These are phyloP conservation scores for Fusarium scirpi DNA, from an alignment of 2,329 filamentous ascomycete genomes.

Conservation along the genomic window DNA sequence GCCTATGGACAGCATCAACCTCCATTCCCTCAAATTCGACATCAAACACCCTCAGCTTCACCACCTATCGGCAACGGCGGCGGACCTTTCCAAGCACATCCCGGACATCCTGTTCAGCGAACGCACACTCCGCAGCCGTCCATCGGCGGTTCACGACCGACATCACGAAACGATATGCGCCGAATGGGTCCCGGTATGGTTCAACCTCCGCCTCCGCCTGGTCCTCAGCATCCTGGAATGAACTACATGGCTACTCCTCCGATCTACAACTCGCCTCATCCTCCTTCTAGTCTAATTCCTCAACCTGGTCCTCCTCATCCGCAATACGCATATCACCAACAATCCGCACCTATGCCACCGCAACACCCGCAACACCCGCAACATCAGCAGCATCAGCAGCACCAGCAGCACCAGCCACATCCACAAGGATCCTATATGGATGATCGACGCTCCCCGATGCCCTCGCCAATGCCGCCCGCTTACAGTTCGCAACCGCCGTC, in stretches of 20 bases:
- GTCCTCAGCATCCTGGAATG: conserved; percentile 71
- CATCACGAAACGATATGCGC: conserved; percentile 83
- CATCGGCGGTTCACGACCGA: conserved; percentile 72
- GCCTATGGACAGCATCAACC: conserved; percentile 70
- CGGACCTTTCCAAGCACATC: conserved; percentile 70
- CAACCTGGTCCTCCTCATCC: conserved; percentile 35
- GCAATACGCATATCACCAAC: conserved; percentile 43
- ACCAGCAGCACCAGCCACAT: not conserved
- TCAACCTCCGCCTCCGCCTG: conserved; percentile 66
- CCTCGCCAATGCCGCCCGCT: conserved; percentile 73
- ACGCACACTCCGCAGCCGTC: conserved; percentile 85
- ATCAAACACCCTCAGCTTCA: conserved; percentile 86
- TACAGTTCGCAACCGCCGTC: conserved; percentile 71
- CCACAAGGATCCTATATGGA: conserved; percentile 74
- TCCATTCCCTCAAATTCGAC: conserved; percentile 83
- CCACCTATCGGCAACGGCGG: conserved; percentile 87
- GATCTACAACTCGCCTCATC: conserved; percentile 76
- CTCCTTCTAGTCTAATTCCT: conserved; percentile 39
- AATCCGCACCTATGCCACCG: conserved; percentile 57
- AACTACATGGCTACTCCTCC: conserved; percentile 87
- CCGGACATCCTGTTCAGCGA: conserved; percentile 62
- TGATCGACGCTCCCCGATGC: conserved; percentile 68
- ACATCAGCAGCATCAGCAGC: not conserved
- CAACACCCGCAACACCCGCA: not conserved
- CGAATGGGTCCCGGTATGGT: conserved; percentile 80